Evolutionary conservation across 352 stramenopile genomes (phyloP).

Genomic region (Phytophthora syringae): DNA sequence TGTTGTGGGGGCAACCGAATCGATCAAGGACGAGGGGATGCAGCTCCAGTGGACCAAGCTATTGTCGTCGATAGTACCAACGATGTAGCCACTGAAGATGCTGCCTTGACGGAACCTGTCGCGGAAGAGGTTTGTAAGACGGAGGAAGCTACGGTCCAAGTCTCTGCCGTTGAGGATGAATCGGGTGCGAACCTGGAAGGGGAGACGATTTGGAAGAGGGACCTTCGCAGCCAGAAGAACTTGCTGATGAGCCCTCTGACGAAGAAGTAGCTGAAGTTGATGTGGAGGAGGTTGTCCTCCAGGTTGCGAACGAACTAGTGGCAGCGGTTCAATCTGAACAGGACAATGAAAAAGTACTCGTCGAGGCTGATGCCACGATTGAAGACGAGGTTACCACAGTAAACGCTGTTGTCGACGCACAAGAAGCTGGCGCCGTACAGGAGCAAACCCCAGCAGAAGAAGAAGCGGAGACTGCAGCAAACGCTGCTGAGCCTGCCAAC

Average conservation of each 20-base stretch:
- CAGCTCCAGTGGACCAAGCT: background rate
- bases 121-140: constrained; percentile 5
- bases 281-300: constrained; percentile 7
- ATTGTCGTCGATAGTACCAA: background rate
- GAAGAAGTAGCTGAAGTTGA: background rate
- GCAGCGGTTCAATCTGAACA: constrained; percentile 13
- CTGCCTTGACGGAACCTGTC: background rate
- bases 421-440: background rate
- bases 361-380: background rate
- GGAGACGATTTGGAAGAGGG: background rate
- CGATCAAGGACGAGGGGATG: background rate
- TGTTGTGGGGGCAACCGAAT: background rate
- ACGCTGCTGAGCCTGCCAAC: background rate
- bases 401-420: background rate
- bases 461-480: background rate
- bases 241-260: background rate
- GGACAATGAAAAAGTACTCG: background rate
- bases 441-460: constrained; percentile 7
- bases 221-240: background rate
- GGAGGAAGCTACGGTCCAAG: background rate
- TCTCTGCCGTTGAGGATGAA: constrained; percentile 5
- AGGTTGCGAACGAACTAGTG: constrained; percentile 17
- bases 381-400: too few species aligned
- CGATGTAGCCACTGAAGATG: background rate
- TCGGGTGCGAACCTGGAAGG: background rate